Conservation (phyloP, 1,284 basidiomycete species). For the Boletus sp. region DNA sequence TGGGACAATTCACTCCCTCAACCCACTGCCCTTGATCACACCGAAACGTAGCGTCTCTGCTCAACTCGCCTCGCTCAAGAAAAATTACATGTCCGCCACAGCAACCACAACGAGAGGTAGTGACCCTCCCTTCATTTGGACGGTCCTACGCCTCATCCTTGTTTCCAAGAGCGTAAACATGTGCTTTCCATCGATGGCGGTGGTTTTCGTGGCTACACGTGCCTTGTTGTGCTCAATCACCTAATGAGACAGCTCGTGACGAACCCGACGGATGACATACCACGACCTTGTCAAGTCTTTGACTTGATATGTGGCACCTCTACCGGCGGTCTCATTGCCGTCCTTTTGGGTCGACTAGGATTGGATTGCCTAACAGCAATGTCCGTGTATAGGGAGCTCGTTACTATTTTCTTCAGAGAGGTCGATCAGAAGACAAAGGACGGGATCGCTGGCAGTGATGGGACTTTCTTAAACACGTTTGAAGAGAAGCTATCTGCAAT, state of each 20-base stretch:
- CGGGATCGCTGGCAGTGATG: not conserved
- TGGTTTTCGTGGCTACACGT: too few species aligned
- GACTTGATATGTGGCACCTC: too few species aligned
- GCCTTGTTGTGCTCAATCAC: not conserved
- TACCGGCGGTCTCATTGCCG: too few species aligned
- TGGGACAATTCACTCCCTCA: too few species aligned
- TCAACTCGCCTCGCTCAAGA: too few species aligned
- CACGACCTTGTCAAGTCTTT: not conserved
- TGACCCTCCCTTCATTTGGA: not conserved
- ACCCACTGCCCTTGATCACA: too few species aligned
- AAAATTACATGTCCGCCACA: too few species aligned
- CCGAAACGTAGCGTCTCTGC: too few species aligned
- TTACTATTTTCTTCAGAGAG: not conserved
- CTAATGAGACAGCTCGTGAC: not conserved
- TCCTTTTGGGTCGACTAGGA: not conserved
- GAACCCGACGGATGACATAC: not conserved
- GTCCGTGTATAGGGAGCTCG: not conserved
- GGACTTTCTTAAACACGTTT: not conserved
- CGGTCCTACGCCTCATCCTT: not conserved
- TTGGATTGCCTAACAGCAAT: slow-evolving; percentile 6
- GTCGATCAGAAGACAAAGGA: not conserved
- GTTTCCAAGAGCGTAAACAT: not conserved
- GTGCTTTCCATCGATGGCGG: too few species aligned
- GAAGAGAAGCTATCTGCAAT: not conserved
- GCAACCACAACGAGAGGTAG: not conserved